These are phyloP conservation scores for Byssochlamys sp. DNA, from an alignment of 2,329 filamentous ascomycete species.

Conservation along the genomic window DNA sequence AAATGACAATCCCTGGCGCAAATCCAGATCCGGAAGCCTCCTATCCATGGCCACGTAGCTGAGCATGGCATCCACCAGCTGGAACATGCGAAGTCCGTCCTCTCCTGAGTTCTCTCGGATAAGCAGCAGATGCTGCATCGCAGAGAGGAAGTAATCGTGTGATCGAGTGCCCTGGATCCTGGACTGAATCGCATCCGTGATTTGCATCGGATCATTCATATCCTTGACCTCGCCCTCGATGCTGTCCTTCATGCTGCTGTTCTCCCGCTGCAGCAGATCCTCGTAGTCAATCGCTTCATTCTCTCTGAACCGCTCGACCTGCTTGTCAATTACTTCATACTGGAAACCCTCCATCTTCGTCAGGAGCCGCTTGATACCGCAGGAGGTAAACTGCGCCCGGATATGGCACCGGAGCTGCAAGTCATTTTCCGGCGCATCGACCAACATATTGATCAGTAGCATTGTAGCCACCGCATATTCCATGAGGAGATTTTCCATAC, in stretches of 20 bases:
- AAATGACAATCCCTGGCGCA: slow-evolving; percentile 95
- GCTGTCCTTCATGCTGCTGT: slow-evolving; percentile 79
- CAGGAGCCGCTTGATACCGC: slow-evolving; percentile 86
- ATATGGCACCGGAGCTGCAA: slow-evolving; percentile 88
- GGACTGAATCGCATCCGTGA: slow-evolving; percentile 83
- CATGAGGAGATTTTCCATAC: slow-evolving; percentile 98
- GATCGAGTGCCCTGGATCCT: slow-evolving; percentile 74
- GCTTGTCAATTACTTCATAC: slow-evolving; percentile 96
- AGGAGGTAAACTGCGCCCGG: slow-evolving; percentile 87
- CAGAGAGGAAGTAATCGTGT: slow-evolving; percentile 91
- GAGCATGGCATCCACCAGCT: slow-evolving; percentile 96
- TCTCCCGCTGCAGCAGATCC: slow-evolving; percentile 85
- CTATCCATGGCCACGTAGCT: slow-evolving; percentile 98
- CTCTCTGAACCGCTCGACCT: slow-evolving; percentile 82
- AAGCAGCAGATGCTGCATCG: slow-evolving; percentile 86
- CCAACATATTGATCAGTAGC: slow-evolving; percentile 90
- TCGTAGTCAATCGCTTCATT: slow-evolving; percentile 98
- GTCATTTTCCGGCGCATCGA: slow-evolving; percentile 82
- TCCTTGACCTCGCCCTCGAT: slow-evolving; percentile 81
- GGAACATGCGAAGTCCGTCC: slow-evolving; percentile 88
- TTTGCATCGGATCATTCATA: slow-evolving; percentile 82
- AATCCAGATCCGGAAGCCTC: slow-evolving; percentile 86
- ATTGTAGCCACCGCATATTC: slow-evolving; percentile 94
- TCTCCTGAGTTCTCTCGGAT: slow-evolving; percentile 87
- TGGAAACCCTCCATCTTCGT: slow-evolving; percentile 97